These are phyloP conservation scores for Peniophora sp. DNA, from an alignment of 1,284 basidiomycete species.

Conservation along the genomic window DNA sequence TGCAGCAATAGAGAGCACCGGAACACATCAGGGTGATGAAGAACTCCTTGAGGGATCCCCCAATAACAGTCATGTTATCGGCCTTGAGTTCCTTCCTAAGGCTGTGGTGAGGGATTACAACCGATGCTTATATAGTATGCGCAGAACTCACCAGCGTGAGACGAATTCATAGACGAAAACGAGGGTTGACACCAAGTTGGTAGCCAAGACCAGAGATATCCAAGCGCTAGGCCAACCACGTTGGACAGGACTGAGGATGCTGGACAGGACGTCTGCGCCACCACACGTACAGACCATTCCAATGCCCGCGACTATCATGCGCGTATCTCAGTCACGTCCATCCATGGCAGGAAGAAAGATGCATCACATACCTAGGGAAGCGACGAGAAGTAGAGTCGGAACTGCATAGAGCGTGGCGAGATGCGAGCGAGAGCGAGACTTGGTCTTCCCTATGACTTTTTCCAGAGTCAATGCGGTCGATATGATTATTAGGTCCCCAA, in stretches of 20 bases:
- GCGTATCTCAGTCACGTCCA: no score
- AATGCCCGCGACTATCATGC: neutral
- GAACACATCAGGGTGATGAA: neutral
- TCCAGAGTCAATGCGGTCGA: neutral
- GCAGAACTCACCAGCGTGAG: neutral
- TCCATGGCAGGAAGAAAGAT: neutral
- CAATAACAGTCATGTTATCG: neutral
- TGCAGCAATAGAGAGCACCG: conserved; percentile 1
- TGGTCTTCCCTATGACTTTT: neutral
- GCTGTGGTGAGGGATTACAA: neutral
- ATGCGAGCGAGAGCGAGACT: neutral
- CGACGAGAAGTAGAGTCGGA: neutral
- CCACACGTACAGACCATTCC: neutral
- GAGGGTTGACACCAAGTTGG: neutral
- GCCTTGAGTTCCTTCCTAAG: conserved; percentile 2
- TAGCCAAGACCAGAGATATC: neutral
- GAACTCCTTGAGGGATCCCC: neutral
- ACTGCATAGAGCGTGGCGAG: neutral
- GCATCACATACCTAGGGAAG: neutral
- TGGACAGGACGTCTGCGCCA: neutral
- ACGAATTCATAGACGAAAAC: neutral
- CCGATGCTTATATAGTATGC: no score
- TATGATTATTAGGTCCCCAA: neutral
- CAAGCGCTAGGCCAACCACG: no score
- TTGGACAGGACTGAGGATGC: no score